Evolutionary conservation across 352 stramenopile species (phyloP).

Genomic region (Phytophthora pisi): DNA sequence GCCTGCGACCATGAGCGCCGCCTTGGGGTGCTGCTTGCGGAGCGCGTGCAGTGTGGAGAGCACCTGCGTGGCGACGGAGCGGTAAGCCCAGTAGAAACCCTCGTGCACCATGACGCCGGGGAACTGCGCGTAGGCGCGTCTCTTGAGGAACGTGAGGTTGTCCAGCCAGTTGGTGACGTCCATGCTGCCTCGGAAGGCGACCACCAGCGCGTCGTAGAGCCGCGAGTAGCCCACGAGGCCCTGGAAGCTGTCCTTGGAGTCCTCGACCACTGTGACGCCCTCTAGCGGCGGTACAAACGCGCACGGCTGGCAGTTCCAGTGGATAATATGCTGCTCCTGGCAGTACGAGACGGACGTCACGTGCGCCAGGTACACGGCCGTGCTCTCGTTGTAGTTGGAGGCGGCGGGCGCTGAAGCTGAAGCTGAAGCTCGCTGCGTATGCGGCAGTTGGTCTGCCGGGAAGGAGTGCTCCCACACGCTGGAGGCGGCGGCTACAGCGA

Average conservation of each 20-base stretch:
- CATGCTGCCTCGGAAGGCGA: slow-evolving; percentile 87
- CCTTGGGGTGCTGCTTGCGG: slow-evolving; percentile 40
- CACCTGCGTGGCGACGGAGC: slow-evolving; percentile 62
- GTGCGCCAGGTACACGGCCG: slow-evolving; percentile 72
- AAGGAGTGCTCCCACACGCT: slow-evolving; percentile 28
- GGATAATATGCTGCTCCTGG: slow-evolving; percentile 57
- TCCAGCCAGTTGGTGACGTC: slow-evolving; percentile 86
- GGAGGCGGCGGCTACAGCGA: slow-evolving; percentile 5
- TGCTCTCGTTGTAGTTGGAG: slow-evolving; percentile 66
- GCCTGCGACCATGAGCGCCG: slow-evolving; percentile 65
- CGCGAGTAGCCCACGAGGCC: slow-evolving; percentile 75
- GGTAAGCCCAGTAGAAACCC: slow-evolving; percentile 85
- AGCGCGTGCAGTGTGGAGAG: slow-evolving; percentile 43
- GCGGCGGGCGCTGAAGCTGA: not conserved
- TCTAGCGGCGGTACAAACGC: slow-evolving; percentile 55
- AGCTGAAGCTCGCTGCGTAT: not conserved
- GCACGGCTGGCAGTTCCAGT: slow-evolving; percentile 83
- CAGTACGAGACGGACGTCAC: slow-evolving; percentile 86
- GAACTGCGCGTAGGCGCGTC: slow-evolving; percentile 61
- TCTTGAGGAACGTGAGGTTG: slow-evolving; percentile 86
- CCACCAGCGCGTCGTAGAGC: slow-evolving; percentile 54
- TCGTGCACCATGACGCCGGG: slow-evolving; percentile 70
- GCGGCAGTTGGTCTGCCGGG: slow-evolving; percentile 11
- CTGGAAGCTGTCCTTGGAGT: slow-evolving; percentile 79
- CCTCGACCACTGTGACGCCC: slow-evolving; percentile 62